Evolutionary conservation across 768 basidiomycete species (phyloP).

Genomic region (Boletus subcaerulescens): DNA sequence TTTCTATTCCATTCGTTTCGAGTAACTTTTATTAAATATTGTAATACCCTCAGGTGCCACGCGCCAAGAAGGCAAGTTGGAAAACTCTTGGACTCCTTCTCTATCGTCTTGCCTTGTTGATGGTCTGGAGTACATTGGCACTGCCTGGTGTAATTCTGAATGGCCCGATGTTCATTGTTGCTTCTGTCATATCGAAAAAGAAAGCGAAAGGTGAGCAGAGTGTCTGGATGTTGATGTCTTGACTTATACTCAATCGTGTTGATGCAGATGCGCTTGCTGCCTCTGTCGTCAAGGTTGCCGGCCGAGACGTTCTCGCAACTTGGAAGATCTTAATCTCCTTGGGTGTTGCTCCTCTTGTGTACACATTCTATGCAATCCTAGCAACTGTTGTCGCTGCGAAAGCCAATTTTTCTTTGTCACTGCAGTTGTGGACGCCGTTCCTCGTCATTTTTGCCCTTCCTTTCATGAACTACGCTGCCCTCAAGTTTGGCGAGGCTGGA

Average conservation of each 20-base stretch:
- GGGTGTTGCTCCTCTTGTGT: constrained; percentile 85
- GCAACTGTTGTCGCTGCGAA: constrained; percentile 72
- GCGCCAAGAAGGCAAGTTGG: constrained; percentile 82
- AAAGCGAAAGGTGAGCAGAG: constrained; percentile 76
- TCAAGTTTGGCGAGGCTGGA: constrained; percentile 97
- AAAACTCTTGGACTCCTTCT: constrained; percentile 80
- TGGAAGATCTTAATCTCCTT: constrained; percentile 97
- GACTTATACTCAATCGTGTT: neutral
- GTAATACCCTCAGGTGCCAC: constrained; percentile 59
- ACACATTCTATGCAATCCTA: constrained; percentile 76
- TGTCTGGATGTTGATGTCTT: neutral
- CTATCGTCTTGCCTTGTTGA: constrained; percentile 76
- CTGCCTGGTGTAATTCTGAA: constrained; percentile 90
- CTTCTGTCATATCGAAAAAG: constrained; percentile 79
- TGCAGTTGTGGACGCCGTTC: constrained; percentile 75
- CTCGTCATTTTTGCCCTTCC: constrained; percentile 72
- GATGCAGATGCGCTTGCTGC: constrained; percentile 87
- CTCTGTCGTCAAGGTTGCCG: constrained; percentile 92
- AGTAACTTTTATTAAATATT: neutral
- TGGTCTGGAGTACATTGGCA: constrained; percentile 79
- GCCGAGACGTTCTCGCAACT: constrained; percentile 93
- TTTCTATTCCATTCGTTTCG: constrained; percentile 6
- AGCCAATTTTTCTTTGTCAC: constrained; percentile 58
- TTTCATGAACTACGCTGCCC: constrained; percentile 86
- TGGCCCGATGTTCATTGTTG: constrained; percentile 89